phyloP scores from a whole-genome alignment of 345 rosid species.

The Syzygium jambos region DNA sequence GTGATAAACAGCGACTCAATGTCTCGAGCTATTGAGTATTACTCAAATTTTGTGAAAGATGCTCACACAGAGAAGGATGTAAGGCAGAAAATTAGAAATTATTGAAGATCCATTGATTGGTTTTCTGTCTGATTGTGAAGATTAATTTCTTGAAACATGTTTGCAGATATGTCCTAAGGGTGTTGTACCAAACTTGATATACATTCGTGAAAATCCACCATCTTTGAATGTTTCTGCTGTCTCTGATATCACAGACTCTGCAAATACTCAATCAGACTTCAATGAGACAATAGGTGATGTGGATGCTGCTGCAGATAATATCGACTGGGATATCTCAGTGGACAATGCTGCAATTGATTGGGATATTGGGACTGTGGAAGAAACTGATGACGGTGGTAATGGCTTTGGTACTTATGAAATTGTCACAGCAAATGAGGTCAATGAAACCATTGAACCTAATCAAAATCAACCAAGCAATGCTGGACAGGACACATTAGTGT shows the following conservation, averaged over 20 bases:
- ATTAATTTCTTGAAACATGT: neutral
- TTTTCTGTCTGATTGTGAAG: neutral
- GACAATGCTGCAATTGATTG: conserved; percentile 79
- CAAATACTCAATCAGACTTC: conserved; percentile 21
- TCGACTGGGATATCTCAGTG: conserved; percentile 93
- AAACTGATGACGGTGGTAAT: conserved; percentile 61
- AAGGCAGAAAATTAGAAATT: conserved; percentile 17
- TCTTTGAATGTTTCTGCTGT: conserved; percentile 54
- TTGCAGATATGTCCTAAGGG: conserved; percentile 50
- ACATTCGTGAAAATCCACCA: conserved; percentile 68
- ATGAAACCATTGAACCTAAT: conserved; percentile 27
- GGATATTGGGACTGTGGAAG: conserved; percentile 86
- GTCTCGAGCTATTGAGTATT: conserved; percentile 66
- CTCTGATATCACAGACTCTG: conserved; percentile 38
- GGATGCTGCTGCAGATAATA: conserved; percentile 40
- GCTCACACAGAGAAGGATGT: conserved; percentile 85
- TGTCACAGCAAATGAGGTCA: conserved; percentile 69
- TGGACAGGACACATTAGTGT: conserved; percentile 36
- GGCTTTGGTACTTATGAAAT: conserved; percentile 91
- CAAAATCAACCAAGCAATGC: conserved; percentile 17
- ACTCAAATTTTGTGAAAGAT: conserved; percentile 74
- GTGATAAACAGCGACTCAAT: conserved; percentile 61
- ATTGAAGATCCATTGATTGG: neutral
- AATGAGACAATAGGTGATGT: conserved; percentile 34
- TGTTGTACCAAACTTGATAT: conserved; percentile 56